Evolutionary conservation across 306 rosid species (phyloP).

Genomic region (Cyamopsis tetragonoloba): DNA sequence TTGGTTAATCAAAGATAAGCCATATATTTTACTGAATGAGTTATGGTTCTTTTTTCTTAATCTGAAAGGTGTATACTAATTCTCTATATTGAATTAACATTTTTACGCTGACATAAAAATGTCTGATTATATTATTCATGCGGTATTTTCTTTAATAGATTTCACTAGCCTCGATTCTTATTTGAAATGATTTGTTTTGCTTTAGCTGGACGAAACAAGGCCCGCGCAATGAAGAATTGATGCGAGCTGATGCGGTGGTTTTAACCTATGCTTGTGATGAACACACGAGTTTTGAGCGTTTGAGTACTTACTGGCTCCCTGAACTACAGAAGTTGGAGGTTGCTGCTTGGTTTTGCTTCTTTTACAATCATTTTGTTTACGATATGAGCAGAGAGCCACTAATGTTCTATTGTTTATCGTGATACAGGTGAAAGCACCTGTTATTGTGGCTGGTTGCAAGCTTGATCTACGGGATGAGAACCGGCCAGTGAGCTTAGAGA

Average conservation of each 20-base stretch:
- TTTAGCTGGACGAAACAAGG: constrained; percentile 23
- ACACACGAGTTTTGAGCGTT: constrained; percentile 44
- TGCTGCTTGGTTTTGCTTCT: constrained; percentile 18
- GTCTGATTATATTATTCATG: too few relatives aligned
- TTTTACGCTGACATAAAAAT: too few relatives aligned
- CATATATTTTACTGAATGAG: constrained; percentile 1
- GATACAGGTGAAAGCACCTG: constrained; percentile 42
- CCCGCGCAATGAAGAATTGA: constrained; percentile 18
- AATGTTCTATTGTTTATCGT: neutral
- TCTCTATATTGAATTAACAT: neutral
- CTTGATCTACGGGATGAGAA: constrained; percentile 28
- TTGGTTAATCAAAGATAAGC: neutral
- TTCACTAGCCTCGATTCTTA: neutral
- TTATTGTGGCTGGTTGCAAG: constrained; percentile 35
- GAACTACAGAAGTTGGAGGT: constrained; percentile 58
- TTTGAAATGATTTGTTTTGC: neutral
- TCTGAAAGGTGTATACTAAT: neutral
- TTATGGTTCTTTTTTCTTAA: neutral
- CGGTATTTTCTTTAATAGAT: too few relatives aligned
- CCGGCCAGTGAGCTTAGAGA: constrained; percentile 30
- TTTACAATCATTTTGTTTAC: neutral
- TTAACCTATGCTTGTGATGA: constrained; percentile 72
- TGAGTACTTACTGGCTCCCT: constrained; percentile 56
- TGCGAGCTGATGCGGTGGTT: constrained; percentile 34
- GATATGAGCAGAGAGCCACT: neutral